Base-by-base conservation (phyloP, 306 rosid genomes). In the Vicia villosa region DNA sequence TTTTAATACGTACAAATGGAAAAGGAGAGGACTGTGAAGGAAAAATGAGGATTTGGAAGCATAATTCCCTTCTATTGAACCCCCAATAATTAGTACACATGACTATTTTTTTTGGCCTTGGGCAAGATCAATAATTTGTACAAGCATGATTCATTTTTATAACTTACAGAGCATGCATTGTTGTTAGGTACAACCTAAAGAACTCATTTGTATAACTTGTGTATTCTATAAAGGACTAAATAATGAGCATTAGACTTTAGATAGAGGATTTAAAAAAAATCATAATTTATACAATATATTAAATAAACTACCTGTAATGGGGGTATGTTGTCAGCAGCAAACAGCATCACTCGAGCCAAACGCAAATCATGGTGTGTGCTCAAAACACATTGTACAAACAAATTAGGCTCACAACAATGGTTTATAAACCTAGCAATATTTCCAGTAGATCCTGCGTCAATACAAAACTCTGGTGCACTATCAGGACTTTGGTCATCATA, bases 321-420 rank as follows among this genome's bases (percentile, higher is more conserved):
- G 30, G 96, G 97, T 64, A 94, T 91, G 82, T 94, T 87, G 86
- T 95, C 99, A 0, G 99, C 95, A 6, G 99, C 99, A 83, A 95
- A 95, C 49, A 95, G 77, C 91, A 95, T 69, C 12, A 95, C 87
- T 64, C 95, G 80, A 75, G 99, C 99, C 61, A 91, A 82, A 72
- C 75, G 87, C 77, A 89, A 77, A 70, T 95, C 95, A 59, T 77
- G 81, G 85, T 95, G 97, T 14, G 95, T 70, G 83, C 92, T 87
- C 89, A 91, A 77, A 50, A 95, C 96, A 81, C 97, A 95, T 72
- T 95, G 99, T 37, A 95, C 99, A 74, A 95, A 95, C 69, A 95
- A 78, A 76, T 95, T 95, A 34, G 99, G 99, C 66, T 88, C 96
- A 63, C 99, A 95, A 24, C 99, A 86, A 78, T 95, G 99, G 73